Evolutionary conservation across 345 rosid genomes (phyloP).

Genomic region (Eucalyptus cloeziana): DNA sequence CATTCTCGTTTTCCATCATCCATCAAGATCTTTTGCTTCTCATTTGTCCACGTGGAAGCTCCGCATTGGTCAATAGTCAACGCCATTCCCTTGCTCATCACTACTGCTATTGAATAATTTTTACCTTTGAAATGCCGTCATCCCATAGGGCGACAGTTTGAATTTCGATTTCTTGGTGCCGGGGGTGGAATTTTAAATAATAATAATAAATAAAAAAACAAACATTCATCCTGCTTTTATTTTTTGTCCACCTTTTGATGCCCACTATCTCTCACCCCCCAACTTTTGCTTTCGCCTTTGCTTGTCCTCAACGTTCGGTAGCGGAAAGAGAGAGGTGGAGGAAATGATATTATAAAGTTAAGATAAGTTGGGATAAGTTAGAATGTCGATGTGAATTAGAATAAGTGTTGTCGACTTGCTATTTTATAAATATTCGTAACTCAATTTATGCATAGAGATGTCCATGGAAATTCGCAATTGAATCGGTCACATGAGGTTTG

Average conservation of each 20-base stretch:
- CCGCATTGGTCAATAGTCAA: neutral
- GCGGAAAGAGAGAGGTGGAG: neutral
- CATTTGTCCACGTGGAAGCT: neutral
- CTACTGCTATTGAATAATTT: neutral
- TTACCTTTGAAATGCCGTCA: accelerated
- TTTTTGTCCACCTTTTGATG: neutral
- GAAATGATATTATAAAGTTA: neutral
- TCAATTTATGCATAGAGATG: neutral
- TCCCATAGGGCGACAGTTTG: neutral
- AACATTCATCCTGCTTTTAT: neutral
- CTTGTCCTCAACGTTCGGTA: neutral
- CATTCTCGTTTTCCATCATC: neutral
- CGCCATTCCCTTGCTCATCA: neutral
- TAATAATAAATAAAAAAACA: neutral
- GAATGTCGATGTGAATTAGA: neutral
- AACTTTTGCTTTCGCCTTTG: neutral
- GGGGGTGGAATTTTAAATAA: neutral
- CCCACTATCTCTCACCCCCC: neutral
- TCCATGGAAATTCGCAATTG: neutral
- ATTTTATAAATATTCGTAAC: too few relatives aligned
- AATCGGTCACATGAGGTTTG: neutral
- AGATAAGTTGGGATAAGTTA: neutral
- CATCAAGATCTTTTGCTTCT: neutral
- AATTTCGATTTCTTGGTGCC: neutral
- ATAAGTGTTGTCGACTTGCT: neutral